phyloP scores from a whole-genome alignment of 2,329 filamentous ascomycete species.

The Neurospora crassa region DNA sequence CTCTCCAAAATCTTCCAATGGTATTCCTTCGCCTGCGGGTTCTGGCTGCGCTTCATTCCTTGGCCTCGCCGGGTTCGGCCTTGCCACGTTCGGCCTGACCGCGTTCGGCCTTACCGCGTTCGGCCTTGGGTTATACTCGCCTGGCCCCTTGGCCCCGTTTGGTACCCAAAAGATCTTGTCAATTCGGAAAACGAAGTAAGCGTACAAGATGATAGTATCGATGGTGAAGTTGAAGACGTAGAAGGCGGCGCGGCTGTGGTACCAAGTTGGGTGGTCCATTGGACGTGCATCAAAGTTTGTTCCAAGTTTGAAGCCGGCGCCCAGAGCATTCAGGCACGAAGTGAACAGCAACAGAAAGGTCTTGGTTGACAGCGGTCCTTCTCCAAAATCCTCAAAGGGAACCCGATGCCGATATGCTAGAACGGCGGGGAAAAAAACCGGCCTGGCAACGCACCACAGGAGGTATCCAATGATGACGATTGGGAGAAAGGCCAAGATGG shows the following conservation, averaged over 20 bases:
- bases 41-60: not conserved
- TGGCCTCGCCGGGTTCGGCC: not conserved
- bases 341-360: slow-evolving; percentile 50
- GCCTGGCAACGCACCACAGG: slow-evolving; percentile 21
- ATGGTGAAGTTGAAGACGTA: slow-evolving; percentile 75
- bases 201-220: slow-evolving; percentile 59
- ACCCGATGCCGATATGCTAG: slow-evolving; percentile 17
- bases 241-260: slow-evolving; percentile 60
- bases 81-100: not conserved
- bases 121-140: slow-evolving; percentile 29
- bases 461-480: slow-evolving; percentile 41
- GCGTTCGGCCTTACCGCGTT: not conserved
- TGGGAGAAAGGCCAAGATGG: slow-evolving; percentile 57
- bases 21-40: not conserved
- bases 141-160: slow-evolving; percentile 51
- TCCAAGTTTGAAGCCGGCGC: slow-evolving; percentile 59
- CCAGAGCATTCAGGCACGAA: slow-evolving; percentile 52
- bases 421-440: not conserved
- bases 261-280: slow-evolving; percentile 52
- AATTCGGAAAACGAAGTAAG: slow-evolving; percentile 59
- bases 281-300: slow-evolving; percentile 45
- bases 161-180: slow-evolving; percentile 69
- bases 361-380: slow-evolving; percentile 57
- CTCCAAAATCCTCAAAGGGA: slow-evolving; percentile 56
- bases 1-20: not conserved